These are phyloP conservation scores for Parafenestella ontariensis DNA, from an alignment of 2,329 filamentous ascomycete genomes.

Conservation along the genomic window DNA sequence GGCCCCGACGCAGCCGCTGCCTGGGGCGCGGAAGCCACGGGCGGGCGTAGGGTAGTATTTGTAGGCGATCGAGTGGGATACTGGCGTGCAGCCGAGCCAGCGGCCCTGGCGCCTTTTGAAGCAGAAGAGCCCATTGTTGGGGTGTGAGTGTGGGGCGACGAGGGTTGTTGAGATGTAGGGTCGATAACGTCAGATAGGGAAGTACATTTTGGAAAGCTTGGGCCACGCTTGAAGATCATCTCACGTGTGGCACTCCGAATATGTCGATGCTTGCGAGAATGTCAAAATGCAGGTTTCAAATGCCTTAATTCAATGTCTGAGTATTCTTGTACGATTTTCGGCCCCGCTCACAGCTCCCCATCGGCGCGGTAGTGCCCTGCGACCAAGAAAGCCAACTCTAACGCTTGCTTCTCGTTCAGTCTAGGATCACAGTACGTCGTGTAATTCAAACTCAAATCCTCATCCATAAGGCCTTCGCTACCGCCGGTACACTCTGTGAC, in stretches of 20 bases:
- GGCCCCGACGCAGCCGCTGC: slow-evolving; percentile 44
- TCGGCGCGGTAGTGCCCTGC: slow-evolving; percentile 76
- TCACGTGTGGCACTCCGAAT: slow-evolving; percentile 4
- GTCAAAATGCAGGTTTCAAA: too few species aligned
- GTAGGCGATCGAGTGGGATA: slow-evolving; percentile 61
- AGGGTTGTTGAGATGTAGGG: slow-evolving; percentile 32
- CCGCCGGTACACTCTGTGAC: slow-evolving; percentile 97
- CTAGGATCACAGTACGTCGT: slow-evolving; percentile 95
- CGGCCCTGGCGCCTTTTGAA: slow-evolving; percentile 63
- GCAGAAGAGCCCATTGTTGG: slow-evolving; percentile 63
- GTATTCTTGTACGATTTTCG: too few species aligned
- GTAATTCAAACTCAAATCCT: slow-evolving; percentile 89
- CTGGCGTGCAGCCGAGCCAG: slow-evolving; percentile 60
- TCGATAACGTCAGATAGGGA: slow-evolving; percentile 34
- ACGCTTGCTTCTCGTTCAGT: slow-evolving; percentile 95
- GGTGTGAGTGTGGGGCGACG: slow-evolving; percentile 13
- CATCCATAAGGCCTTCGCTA: slow-evolving; percentile 83
- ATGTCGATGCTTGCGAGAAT: too few species aligned
- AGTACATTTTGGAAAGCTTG: slow-evolving; percentile 15
- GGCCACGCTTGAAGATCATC: slow-evolving; percentile 1
- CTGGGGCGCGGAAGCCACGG: slow-evolving; percentile 38
- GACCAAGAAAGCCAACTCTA: slow-evolving; percentile 92
- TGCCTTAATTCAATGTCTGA: too few species aligned
- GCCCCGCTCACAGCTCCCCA: slow-evolving; percentile 15
- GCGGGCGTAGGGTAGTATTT: slow-evolving; percentile 37